These are phyloP conservation scores for Paspalum vaginatum DNA, from an alignment of 176 grass and related monocot species.

Conservation along the genomic window DNA sequence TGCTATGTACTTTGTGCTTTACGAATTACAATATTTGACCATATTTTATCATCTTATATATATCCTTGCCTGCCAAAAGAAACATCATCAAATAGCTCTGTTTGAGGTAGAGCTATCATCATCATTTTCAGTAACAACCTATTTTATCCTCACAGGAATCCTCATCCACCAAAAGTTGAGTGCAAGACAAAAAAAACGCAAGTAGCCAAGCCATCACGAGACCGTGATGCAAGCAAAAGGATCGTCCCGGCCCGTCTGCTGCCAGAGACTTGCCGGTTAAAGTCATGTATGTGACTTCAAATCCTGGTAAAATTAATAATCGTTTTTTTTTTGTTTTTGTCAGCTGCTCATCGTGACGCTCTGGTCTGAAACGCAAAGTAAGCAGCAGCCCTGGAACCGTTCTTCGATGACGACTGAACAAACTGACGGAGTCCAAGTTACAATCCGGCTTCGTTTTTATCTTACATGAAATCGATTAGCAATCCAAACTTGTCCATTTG, in stretches of 20 bases:
- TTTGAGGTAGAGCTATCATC: no score
- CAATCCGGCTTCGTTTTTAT: neutral
- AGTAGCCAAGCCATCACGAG: neutral
- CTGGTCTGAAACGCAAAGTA: neutral
- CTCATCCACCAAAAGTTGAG: neutral
- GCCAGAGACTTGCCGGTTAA: neutral
- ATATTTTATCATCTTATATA: neutral
- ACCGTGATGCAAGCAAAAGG: slow-evolving; percentile 14
- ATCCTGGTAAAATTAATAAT: neutral
- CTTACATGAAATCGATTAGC: neutral
- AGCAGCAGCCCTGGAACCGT: neutral
- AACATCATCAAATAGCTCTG: no score
- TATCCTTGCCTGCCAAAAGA: neutral
- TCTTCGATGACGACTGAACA: neutral
- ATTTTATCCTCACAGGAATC: no score
- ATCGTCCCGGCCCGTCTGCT: neutral
- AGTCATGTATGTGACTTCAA: neutral
- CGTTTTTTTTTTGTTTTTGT: neutral
- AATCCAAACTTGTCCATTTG: neutral
- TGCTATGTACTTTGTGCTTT: slow-evolving; percentile 20
- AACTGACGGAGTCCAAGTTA: neutral
- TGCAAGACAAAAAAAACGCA: neutral
- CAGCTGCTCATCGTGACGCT: neutral
- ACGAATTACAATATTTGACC: slow-evolving; percentile 24
- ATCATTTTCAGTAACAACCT: no score